Evolutionary conservation across 2,329 filamentous ascomycete species (phyloP), one percentile per base, ranked within the genome.

Genomic region (Diatrype stigma): DNA sequence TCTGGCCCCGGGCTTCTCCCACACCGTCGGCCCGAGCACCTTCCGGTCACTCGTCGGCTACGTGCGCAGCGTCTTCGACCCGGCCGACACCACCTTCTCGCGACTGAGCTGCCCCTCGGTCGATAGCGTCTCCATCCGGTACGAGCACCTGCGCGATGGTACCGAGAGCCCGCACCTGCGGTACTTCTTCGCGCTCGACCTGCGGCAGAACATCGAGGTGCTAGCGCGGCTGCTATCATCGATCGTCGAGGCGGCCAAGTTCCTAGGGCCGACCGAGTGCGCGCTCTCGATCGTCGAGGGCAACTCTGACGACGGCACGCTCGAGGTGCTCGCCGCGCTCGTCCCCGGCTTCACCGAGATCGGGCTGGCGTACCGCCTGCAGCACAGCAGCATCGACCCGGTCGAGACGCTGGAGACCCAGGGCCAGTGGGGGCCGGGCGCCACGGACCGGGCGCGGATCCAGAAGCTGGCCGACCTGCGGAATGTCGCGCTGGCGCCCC

Each of bases 261-360:
- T 77, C 56, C 69, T 84, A 0, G 78, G 80, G 1, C 72, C 76
- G 0, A 55, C 72, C 14, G 69, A 70, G 48, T 83, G 78, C 56
- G 75, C 72, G 0, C 63, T 83, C 1, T 81, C 78, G 1, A 74
- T 83, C n/a, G 70, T 82, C 16, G 80, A 82, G 55, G 79, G 79
- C 11, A 71, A 78, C 56, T 82, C 79, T 0, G 59, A 70, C 21
- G 80, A 84, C 51, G 79, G 78, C 6, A 83, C 80, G 0, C 70
- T 61, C 34, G 76, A 80, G 37, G 67, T 82, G 6, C 69, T 84
- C 1, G 51, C 63, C 2, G 64, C 67, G 0, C 59, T 84, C 4
- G 61, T 61, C 1, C 57, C 65, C 1, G 64, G 68, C 2, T 58
- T 84, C 0, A 60, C 72, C 14, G 58, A 56, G 0, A 40, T 75